phyloP scores from a whole-genome alignment of 2,329 filamentous ascomycete species.

The Pseudohalonectria lignicola region DNA sequence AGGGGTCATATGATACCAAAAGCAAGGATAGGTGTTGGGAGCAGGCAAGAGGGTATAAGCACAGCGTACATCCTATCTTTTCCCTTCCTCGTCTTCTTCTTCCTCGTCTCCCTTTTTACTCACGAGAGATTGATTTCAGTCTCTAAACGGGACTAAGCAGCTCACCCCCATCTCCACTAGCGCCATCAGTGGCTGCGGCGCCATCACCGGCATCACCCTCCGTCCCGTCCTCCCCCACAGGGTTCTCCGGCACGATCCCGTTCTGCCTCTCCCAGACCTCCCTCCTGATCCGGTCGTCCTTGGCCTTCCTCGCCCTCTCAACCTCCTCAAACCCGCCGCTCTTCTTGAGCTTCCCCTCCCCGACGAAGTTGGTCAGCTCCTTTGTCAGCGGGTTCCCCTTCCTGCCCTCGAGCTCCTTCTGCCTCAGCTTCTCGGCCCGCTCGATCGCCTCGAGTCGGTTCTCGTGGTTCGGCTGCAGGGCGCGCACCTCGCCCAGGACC shows the following conservation, averaged over 20 bases:
- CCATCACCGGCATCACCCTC: slow-evolving; percentile 10
- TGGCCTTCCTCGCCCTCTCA: slow-evolving; percentile 70
- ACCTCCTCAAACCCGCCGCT: slow-evolving; percentile 91
- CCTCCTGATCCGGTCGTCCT: slow-evolving; percentile 75
- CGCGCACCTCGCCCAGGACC: slow-evolving; percentile 84
- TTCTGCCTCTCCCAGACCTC: slow-evolving; percentile 66
- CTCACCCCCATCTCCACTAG: too few relatives aligned
- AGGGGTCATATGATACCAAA: too few relatives aligned
- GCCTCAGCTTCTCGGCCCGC: slow-evolving; percentile 82
- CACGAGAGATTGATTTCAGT: too few relatives aligned
- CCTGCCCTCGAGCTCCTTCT: slow-evolving; percentile 76
- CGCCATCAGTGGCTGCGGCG: too few relatives aligned
- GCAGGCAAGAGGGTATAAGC: too few relatives aligned
- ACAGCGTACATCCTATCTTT: too few relatives aligned
- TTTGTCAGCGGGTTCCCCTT: slow-evolving; percentile 68
- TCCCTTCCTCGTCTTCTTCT: neutral
- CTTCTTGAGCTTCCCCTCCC: slow-evolving; percentile 89
- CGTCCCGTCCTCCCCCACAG: slow-evolving; percentile 22
- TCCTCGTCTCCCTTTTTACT: too few relatives aligned
- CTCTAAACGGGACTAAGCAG: too few relatives aligned
- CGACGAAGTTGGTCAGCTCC: slow-evolving; percentile 76
- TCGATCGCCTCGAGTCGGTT: slow-evolving; percentile 90
- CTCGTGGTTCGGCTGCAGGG: slow-evolving; percentile 89
- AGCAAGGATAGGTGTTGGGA: too few relatives aligned
- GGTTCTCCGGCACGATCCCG: slow-evolving; percentile 35